These are phyloP conservation scores for Dendrostoma leiphaemia DNA, from an alignment of 2,329 filamentous ascomycete species.

Conservation along the genomic window DNA sequence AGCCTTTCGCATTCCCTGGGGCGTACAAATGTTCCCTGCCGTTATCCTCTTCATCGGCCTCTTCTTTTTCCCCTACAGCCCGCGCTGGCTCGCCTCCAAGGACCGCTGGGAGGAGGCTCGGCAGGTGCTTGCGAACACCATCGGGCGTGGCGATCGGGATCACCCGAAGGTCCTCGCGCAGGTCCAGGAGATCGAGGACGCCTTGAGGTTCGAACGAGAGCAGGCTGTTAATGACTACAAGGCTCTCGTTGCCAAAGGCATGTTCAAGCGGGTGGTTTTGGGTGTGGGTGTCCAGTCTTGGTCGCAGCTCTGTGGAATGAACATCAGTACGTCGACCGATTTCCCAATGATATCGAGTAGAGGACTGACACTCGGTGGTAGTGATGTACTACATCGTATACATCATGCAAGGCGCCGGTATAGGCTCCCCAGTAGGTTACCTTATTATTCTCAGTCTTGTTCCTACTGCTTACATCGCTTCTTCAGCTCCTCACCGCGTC, in stretches of 20 bases:
- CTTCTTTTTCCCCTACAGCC: conserved; percentile 62
- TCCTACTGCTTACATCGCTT: background rate
- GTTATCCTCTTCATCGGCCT: conserved; percentile 52
- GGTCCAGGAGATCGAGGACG: conserved; percentile 59
- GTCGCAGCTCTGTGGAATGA: conserved; percentile 60
- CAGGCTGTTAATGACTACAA: conserved; percentile 46
- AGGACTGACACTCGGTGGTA: background rate
- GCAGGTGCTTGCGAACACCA: conserved; percentile 55
- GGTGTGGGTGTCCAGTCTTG: conserved; percentile 59
- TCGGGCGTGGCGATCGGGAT: conserved; percentile 53
- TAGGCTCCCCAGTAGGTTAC: conserved; percentile 42
- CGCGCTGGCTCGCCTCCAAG: conserved; percentile 67
- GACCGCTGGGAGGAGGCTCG: conserved; percentile 66
- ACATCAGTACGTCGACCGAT: conserved; percentile 53
- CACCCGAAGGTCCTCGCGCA: conserved; percentile 62
- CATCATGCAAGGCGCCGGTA: conserved; percentile 57
- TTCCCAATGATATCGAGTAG: fast-evolving
- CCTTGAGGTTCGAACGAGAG: conserved; percentile 52
- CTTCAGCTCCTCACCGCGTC: conserved; percentile 51
- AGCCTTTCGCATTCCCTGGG: conserved; percentile 62
- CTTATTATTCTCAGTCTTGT: background rate
- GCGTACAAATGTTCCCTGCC: conserved; percentile 55
- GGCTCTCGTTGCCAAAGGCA: conserved; percentile 48
- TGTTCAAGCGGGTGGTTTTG: conserved; percentile 55
- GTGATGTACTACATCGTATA: conserved; percentile 53